Conservation (phyloP, 140 eudicot species). For the Stevia rebaudiana region DNA sequence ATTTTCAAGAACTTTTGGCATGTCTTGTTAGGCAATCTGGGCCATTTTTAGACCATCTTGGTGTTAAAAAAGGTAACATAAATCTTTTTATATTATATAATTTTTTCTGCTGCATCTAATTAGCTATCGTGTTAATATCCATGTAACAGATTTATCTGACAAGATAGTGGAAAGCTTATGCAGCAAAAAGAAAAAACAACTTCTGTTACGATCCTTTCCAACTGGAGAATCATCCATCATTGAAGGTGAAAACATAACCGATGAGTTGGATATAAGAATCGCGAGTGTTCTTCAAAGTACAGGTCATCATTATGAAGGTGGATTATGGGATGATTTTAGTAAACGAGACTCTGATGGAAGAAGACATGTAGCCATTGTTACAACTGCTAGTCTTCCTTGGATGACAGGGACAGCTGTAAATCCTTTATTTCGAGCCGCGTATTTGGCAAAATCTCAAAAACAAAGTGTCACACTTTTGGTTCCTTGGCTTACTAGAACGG, state of each 20-base stretch:
- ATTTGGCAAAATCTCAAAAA: constrained; percentile 69
- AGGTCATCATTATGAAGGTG: constrained; percentile 92
- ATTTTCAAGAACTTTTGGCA: constrained; percentile 86
- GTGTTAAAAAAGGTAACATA: constrained; percentile 64
- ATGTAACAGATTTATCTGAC: constrained; percentile 67
- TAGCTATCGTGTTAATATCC: constrained; percentile 2
- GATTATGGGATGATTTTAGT: constrained; percentile 56
- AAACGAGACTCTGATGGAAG: constrained; percentile 50
- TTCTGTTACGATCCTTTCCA: constrained; percentile 52
- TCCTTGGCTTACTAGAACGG: constrained; percentile 97
- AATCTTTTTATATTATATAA: not conserved
- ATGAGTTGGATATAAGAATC: constrained; percentile 81
- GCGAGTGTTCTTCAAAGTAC: constrained; percentile 96
- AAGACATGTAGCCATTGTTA: constrained; percentile 97
- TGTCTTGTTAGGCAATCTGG: constrained; percentile 86
- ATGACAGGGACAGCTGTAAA: constrained; percentile 99
- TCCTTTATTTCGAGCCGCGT: constrained; percentile 96
- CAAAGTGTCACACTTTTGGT: constrained; percentile 87
- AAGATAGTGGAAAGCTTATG: constrained; percentile 88
- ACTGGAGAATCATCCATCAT: constrained; percentile 55
- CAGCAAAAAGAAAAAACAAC: constrained; percentile 72
- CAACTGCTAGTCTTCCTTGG: constrained; percentile 99
- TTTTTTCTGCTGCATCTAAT: constrained; percentile 2
- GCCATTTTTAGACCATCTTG: constrained; percentile 83
- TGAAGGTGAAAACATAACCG: constrained; percentile 56